Evolutionary conservation across 768 basidiomycete genomes (phyloP).

Genomic region (Trichaptum fuscoviolaceum): DNA sequence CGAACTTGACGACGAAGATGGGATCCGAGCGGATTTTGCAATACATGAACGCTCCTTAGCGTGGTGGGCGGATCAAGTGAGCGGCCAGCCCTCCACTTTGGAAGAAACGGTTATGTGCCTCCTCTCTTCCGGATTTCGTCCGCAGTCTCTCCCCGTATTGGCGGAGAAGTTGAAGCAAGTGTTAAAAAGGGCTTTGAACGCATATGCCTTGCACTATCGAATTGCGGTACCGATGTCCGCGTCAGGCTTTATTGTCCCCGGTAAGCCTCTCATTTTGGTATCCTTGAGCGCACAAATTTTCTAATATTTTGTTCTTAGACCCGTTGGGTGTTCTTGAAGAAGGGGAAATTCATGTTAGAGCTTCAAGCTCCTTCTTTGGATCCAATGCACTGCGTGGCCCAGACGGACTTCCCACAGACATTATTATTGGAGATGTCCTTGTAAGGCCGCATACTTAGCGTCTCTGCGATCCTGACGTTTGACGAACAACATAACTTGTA

Average conservation of each 20-base stretch:
- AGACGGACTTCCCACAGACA: conserved; percentile 43
- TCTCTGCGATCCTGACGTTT: neutral
- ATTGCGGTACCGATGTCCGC: conserved; percentile 54
- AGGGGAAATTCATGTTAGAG: conserved; percentile 48
- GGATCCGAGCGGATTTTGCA: conserved; percentile 20
- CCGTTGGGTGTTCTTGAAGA: conserved; percentile 42
- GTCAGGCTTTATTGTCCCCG: conserved; percentile 59
- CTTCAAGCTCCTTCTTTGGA: conserved; percentile 36
- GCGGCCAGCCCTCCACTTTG: conserved; percentile 52
- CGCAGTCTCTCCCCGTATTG: conserved; percentile 42
- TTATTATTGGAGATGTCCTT: conserved; percentile 52
- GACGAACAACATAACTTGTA: conserved; percentile 15
- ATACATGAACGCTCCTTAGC: conserved; percentile 43
- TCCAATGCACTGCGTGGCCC: conserved; percentile 22
- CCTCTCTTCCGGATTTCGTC: conserved; percentile 56
- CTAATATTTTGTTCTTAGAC: conserved; percentile 33
- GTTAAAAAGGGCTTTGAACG: conserved; percentile 38
- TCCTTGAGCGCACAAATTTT: neutral
- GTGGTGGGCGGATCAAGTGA: conserved; percentile 66
- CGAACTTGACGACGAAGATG: conserved; percentile 23
- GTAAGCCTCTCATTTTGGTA: conserved; percentile 18
- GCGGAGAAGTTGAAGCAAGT: conserved; percentile 49
- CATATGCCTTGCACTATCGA: conserved; percentile 36
- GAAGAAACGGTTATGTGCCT: conserved; percentile 58
- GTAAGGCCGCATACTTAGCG: conserved; percentile 25